phyloP scores from a whole-genome alignment of 2,329 filamentous ascomycete genomes.

The Plenodomus lindquistii region DNA sequence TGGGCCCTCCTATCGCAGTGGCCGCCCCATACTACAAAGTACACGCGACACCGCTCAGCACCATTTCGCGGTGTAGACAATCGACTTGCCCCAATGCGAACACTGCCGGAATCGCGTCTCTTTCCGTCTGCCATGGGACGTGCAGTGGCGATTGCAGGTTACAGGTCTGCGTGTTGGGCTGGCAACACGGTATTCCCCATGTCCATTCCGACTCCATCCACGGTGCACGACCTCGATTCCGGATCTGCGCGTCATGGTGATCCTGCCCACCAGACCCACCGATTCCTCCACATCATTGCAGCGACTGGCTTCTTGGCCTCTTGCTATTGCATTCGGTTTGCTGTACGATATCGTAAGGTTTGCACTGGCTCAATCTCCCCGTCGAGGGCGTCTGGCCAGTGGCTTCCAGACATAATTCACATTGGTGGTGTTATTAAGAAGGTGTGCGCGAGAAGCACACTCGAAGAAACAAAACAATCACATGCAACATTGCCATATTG shows the following conservation, averaged over 20 bases:
- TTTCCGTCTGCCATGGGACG: not conserved
- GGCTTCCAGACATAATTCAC: no score
- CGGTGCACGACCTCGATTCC: no score
- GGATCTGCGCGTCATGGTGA: not conserved
- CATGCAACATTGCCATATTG: no score
- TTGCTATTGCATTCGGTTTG: no score
- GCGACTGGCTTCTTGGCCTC: no score
- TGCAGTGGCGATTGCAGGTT: not conserved
- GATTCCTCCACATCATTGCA: slow-evolving; percentile 49
- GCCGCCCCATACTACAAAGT: slow-evolving; percentile 6
- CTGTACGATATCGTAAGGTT: no score
- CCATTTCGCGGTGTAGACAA: slow-evolving; percentile 5
- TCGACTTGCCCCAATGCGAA: not conserved
- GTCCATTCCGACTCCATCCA: no score
- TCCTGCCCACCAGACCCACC: not conserved
- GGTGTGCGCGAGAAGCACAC: no score
- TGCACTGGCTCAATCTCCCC: no score
- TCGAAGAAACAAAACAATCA: no score
- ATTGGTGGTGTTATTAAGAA: no score
- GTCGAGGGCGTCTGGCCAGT: no score
- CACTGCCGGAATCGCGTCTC: not conserved
- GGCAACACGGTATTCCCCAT: not conserved
- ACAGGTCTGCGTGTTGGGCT: not conserved
- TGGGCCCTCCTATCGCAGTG: slow-evolving; percentile 5
- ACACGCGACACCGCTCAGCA: not conserved